Conservation (phyloP, 257 asterid genomes). For the Fraxinus americana region DNA sequence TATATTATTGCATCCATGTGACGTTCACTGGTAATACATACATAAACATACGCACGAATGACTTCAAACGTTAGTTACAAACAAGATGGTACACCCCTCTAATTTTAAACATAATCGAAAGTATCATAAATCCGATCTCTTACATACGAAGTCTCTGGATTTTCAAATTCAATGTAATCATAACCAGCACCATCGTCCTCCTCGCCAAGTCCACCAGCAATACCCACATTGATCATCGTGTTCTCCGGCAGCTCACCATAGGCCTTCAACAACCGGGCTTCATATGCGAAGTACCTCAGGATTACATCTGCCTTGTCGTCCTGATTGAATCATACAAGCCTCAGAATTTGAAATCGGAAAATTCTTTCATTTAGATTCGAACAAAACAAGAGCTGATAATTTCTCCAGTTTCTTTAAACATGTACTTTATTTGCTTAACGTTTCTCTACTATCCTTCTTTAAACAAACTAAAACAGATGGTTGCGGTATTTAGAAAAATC, state of each 20-base stretch:
- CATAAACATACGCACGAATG: background rate
- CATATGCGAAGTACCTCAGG: slow-evolving; percentile 88
- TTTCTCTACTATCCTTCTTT: background rate
- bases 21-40: slow-evolving; percentile 22
- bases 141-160: slow-evolving; percentile 37
- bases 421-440: background rate
- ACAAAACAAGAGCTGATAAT: background rate
- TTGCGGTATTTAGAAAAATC: background rate
- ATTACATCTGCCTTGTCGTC: slow-evolving; percentile 92
- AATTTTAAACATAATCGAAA: background rate
- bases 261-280: slow-evolving; percentile 88
- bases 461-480: background rate
- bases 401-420: background rate
- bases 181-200: slow-evolving; percentile 67
- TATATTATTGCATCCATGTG: slow-evolving; percentile 29
- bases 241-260: slow-evolving; percentile 67
- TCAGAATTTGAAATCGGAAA: background rate
- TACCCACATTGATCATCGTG: slow-evolving; percentile 83
- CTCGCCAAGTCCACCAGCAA: slow-evolving; percentile 63
- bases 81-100: slow-evolving; percentile 15
- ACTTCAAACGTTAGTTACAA: slow-evolving; percentile 21
- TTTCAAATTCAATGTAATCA: slow-evolving; percentile 79
- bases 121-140: background rate
- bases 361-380: background rate
- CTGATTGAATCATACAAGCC: slow-evolving; percentile 28